Conservation (phyloP, 257 asterid species). For the Fraxinus anomala region DNA sequence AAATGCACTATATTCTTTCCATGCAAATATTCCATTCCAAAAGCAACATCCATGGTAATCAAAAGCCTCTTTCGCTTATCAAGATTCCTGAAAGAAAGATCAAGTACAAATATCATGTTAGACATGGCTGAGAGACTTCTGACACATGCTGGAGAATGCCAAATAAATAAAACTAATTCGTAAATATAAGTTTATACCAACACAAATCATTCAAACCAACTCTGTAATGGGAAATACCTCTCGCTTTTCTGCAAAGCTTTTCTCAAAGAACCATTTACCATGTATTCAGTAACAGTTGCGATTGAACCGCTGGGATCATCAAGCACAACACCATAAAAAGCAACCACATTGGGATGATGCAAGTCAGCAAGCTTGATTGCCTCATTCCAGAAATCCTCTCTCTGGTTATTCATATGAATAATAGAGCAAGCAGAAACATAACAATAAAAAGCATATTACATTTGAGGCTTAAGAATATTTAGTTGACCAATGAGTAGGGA, state of each 20-base stretch:
- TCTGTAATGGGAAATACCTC: conserved; percentile 48
- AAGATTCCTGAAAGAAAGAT: conserved; percentile 52
- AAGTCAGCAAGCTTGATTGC: conserved; percentile 96
- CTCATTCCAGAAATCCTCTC: conserved; percentile 99
- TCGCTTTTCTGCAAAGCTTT: conserved; percentile 87
- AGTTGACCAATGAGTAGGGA: conserved; percentile 26
- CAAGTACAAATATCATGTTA: conserved; percentile 20
- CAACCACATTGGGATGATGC: conserved; percentile 99
- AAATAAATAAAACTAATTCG: neutral
- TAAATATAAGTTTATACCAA: neutral
- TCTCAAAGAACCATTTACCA: conserved; percentile 97
- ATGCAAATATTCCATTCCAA: conserved; percentile 98
- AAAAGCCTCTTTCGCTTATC: conserved; percentile 92
- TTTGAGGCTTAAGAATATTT: neutral
- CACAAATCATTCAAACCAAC: conserved; percentile 1
- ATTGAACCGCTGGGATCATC: conserved; percentile 94
- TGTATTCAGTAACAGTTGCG: conserved; percentile 97
- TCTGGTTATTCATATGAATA: conserved; percentile 42
- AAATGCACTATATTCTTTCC: conserved; percentile 95
- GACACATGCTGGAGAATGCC: neutral
- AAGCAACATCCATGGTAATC: conserved; percentile 95
- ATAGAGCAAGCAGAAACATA: conserved; percentile 18
- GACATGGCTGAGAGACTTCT: neutral
- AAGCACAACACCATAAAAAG: conserved; percentile 95
- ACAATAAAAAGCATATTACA: conserved; percentile 1